Conservation (phyloP, 2,329 filamentous ascomycete genomes). For the Botrytis elliptica region DNA sequence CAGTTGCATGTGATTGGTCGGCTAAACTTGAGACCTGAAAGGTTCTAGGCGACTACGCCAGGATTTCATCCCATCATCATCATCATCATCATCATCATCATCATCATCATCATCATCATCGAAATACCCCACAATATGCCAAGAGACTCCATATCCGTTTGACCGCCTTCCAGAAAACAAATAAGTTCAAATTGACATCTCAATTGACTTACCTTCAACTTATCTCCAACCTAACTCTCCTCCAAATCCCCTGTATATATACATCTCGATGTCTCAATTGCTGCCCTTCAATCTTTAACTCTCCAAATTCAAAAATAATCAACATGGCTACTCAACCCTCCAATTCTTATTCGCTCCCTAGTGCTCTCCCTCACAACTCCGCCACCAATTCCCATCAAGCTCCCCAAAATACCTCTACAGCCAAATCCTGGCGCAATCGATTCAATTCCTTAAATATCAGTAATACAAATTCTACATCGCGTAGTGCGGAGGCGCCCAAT, state of each 20-base stretch:
- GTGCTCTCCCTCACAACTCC: constrained; percentile 25
- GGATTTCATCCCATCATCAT: background rate
- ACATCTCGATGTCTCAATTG: constrained; percentile 10
- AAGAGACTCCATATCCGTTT: background rate
- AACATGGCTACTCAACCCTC: constrained; percentile 19
- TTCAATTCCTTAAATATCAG: constrained; percentile 9
- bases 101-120: constrained; percentile 3
- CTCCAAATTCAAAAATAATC: background rate
- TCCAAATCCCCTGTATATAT: background rate
- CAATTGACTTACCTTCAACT: background rate
- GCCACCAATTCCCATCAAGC: constrained; percentile 8
- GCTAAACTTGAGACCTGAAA: background rate
- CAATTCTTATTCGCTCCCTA: constrained; percentile 29
- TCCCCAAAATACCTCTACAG: background rate
- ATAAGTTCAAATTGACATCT: background rate
- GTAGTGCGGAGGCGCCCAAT: background rate
- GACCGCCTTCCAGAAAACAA: constrained; percentile 2
- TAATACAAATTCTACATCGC: background rate
- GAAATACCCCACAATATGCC: constrained; percentile 1
- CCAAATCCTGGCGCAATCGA: constrained; percentile 17
- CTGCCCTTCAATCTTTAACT: background rate
- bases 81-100: background rate
- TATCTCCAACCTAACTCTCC: background rate
- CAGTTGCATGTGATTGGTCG: background rate
- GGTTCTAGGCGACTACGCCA: background rate